Evolutionary conservation across 352 stramenopile genomes (phyloP), one percentile per base, ranked within the genome.

Genomic region (Phytophthora boehmeriae): DNA sequence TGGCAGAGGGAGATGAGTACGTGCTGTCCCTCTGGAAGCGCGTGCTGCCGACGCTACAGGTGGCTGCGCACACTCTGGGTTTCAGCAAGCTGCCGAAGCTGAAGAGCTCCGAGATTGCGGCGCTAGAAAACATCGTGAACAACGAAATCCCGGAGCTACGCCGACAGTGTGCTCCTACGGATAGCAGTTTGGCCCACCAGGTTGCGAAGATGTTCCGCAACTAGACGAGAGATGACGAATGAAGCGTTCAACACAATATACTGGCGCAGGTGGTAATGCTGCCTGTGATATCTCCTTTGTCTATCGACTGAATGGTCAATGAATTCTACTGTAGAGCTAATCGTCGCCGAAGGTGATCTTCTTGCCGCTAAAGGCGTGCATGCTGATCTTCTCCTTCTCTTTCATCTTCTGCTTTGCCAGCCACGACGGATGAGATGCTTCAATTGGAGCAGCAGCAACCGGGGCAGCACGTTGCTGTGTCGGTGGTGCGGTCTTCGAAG

Each of bases 1-100:
- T 99, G n/a, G 91, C 88, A 14, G 97, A 99, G 50, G 94, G 92
- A 48, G 97, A 99, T 69, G 97, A 99, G 75, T 99, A 98, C 65
- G 93, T 98, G 46, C 75, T 97, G 20, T 95, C 88, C 14, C 66
- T 97, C n/a, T 98, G 95, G 95, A 92, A 95, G 60, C 87, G 92
- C 41, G 92, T 98, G 61, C 69, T 90, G 14, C 86, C 88, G 11
- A 77, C 79, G 16, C 72, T 98, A 2, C 86, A 95, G 66, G 73
- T 97, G 8, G 88, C 90, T 19, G 69, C 97, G 34, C 76, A 94
- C 57, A 97, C 92, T 30, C 68, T 97, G 4, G 90, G 90, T 14
- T 83, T 97, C 36, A 76, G 73, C 57, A 80, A 80, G n/a, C 60
- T 97, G 54, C 83, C 87, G 13, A 97, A 96, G 73, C 74, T 97